A percentile compares a stretch with the other conserved stretches of the same genome.
Evolutionary conservation across 2,329 filamentous ascomycete species (phyloP).

Genomic region (Cadophora malorum): DNA sequence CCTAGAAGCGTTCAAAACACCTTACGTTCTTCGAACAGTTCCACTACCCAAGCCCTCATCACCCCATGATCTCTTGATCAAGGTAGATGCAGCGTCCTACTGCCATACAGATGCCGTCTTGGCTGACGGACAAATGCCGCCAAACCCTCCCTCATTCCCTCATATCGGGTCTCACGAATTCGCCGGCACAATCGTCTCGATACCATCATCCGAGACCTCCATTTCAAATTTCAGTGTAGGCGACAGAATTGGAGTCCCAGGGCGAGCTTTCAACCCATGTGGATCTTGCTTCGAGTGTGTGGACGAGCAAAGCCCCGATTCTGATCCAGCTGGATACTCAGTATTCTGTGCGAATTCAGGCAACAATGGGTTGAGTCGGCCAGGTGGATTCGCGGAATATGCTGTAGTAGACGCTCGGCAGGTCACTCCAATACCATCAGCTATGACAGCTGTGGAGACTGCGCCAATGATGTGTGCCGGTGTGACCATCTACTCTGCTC

Average conservation of each 20-base stretch:
- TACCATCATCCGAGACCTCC: slow-evolving; percentile 27
- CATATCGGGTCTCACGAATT: slow-evolving; percentile 55
- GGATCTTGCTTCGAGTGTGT: slow-evolving; percentile 51
- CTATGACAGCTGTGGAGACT: slow-evolving; percentile 53
- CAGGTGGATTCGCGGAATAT: slow-evolving; percentile 52
- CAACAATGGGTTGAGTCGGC: slow-evolving; percentile 19
- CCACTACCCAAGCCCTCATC: slow-evolving; percentile 45
- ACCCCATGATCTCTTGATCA: slow-evolving; percentile 51
- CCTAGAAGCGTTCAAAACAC: slow-evolving; percentile 50
- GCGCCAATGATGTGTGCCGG: slow-evolving; percentile 79
- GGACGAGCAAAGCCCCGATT: slow-evolving; percentile 38
- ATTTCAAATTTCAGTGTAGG: slow-evolving; percentile 28
- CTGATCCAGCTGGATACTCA: slow-evolving; percentile 49
- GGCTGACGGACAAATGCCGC: slow-evolving; percentile 40
- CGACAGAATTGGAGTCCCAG: slow-evolving; percentile 50
- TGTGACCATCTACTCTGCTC: slow-evolving; percentile 72
- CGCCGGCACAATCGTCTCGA: slow-evolving; percentile 50
- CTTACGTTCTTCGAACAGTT: slow-evolving; percentile 48
- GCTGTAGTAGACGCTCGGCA: slow-evolving; percentile 52
- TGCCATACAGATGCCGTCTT: slow-evolving; percentile 26
- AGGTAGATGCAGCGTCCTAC: slow-evolving; percentile 54
- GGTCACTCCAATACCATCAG: slow-evolving; percentile 60
- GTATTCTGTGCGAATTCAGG: slow-evolving; percentile 46
- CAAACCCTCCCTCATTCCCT: slow-evolving; percentile 53
- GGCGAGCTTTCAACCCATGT: slow-evolving; percentile 51